Base-by-base conservation (phyloP, 1,284 basidiomycete genomes). In the Sanghuangporus baumii region DNA sequence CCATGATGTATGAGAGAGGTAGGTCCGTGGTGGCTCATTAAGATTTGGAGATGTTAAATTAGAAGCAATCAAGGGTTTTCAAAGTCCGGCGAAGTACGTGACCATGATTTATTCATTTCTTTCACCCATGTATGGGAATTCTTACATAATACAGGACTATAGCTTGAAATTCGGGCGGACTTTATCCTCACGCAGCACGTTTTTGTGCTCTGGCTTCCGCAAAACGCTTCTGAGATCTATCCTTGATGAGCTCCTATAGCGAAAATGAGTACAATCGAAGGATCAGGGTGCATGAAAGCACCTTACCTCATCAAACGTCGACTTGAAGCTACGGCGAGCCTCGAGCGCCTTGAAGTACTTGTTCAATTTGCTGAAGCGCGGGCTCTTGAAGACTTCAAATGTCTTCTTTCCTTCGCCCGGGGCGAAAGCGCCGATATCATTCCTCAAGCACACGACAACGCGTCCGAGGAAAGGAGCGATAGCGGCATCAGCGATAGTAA, bases 321-420 rank as follows among this genome's bases (percentile, higher is more conserved):
- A 71, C 69, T 80, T 79, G 69, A 80, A 81, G 63, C 79, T 83
- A 38, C 78, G 74, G 63, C 82, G 75, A 48, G 69, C 75, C 67
- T 76, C 76, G 47, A 83, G 62, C 31, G 72, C 73, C 0, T 69
- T 70, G 57, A 72, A 73, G 60, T 83, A 85, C 66, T 75, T 73
- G 60, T 74, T 71, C 65, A 80, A 75, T 57, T 77, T 75, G 26
- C 70, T 75, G 62, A 76, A 84, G 61, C 77, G 77, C 14, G 71
- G 64, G 51, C 78, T 74, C 12, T 66, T 71, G 62, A 74, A 72
- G 34, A 84, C 63, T 55, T 79, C 73, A 43, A 74, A 76, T 0
- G 74, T 69, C 65, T 75, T 77, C 55, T 66, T 70, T 0, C 82
- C 83, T 37, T 75, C 70, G 0, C 80, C 82, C 11, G 69, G 73